A percentile compares a stretch with the other conserved stretches of the same genome.
These are phyloP conservation scores for Diutina ranongensis DNA, from an alignment of 1,139 yeast species.

Conservation along the genomic window DNA sequence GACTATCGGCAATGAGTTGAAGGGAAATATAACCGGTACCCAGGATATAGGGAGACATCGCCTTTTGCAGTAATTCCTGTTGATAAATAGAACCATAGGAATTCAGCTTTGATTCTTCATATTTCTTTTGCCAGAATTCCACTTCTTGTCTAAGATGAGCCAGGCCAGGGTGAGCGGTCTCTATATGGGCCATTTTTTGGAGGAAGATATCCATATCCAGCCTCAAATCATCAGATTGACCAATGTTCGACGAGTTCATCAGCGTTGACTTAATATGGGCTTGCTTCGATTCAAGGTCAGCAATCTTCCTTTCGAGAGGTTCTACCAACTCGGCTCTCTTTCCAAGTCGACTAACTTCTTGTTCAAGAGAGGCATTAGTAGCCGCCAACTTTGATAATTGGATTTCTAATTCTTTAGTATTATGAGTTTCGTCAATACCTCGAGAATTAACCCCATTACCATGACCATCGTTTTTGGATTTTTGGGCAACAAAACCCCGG, in stretches of 20 bases:
- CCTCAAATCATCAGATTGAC: background rate
- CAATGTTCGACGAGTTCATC: background rate
- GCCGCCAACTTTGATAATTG: conserved; percentile 13
- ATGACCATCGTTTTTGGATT: background rate
- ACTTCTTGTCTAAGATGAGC: background rate
- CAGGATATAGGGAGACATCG: background rate
- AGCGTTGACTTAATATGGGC: background rate
- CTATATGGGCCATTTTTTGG: background rate
- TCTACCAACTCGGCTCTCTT: background rate
- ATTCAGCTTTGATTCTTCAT: background rate
- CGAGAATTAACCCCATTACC: too few relatives aligned
- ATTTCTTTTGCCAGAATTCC: conserved; percentile 3
- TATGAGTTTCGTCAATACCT: too few relatives aligned
- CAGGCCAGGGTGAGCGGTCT: background rate
- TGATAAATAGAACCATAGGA: background rate
- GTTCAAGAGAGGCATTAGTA: conserved; percentile 14
- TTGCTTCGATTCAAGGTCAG: background rate
- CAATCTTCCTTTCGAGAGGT: background rate
- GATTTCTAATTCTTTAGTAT: background rate
- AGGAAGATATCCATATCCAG: conserved; percentile 1
- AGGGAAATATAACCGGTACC: background rate
- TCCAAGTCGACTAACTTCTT: background rate
- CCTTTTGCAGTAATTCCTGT: background rate
- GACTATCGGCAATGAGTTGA: background rate
- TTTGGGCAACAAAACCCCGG: conserved; percentile 7